These are phyloP conservation scores for Persicaria maculosa DNA, from an alignment of 148 eudicot species.

Conservation along the genomic window DNA sequence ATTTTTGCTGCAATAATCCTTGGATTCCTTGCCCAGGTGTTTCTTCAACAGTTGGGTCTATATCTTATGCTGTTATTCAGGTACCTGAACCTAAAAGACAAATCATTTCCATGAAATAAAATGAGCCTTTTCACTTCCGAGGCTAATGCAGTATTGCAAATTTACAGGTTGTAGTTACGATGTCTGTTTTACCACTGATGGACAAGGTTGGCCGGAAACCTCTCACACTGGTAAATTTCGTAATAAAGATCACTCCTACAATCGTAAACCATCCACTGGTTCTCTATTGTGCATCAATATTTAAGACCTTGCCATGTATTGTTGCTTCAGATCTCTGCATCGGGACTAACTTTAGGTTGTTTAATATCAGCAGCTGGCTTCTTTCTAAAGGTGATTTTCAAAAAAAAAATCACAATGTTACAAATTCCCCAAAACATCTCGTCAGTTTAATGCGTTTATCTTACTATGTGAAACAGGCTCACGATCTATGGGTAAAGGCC, in stretches of 20 bases:
- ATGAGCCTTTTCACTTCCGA: not conserved
- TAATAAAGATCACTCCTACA: not conserved
- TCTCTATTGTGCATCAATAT: not conserved
- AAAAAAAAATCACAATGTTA: not conserved
- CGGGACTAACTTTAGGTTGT: constrained; percentile 69
- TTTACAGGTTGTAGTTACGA: constrained; percentile 51
- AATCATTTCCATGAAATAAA: not conserved
- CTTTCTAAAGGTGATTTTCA: constrained; percentile 57
- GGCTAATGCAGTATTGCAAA: not conserved
- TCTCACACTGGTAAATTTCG: constrained; percentile 54
- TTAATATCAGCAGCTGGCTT: constrained; percentile 50
- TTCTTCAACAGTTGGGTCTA: constrained; percentile 60
- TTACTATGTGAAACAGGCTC: constrained; percentile 25
- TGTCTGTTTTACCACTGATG: constrained; percentile 47
- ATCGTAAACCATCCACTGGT: not conserved
- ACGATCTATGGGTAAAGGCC: constrained; percentile 40
- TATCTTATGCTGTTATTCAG: constrained; percentile 68
- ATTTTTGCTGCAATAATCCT: not conserved
- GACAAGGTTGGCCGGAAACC: constrained; percentile 90
- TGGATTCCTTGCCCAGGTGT: constrained; percentile 40
- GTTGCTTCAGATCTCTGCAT: constrained; percentile 56
- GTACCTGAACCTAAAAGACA: constrained; percentile 19
- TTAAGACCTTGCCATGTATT: not conserved
- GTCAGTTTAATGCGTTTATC: not conserved
- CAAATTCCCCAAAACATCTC: not conserved